A percentile compares a stretch with the other conserved stretches of the same genome.
Evolutionary conservation across 148 eudicot genomes (phyloP).

Genomic region (Rhododendron henanense): DNA sequence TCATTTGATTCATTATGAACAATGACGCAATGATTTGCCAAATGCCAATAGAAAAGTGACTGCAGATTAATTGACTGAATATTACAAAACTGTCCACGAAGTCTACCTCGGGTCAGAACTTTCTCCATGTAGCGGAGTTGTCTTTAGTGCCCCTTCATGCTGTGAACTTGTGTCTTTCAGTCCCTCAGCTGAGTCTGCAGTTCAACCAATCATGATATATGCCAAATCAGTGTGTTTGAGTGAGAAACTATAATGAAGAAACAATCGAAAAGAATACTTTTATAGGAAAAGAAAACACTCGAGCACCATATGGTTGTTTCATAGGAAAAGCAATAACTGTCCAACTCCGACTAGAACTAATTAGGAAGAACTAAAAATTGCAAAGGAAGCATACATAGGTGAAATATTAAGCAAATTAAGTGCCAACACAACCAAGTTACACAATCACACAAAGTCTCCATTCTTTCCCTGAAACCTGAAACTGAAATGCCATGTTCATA

Average conservation of each 20-base stretch:
- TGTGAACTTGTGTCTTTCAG: neutral
- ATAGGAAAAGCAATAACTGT: neutral
- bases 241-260: neutral
- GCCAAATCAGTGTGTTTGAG: neutral
- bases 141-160: neutral
- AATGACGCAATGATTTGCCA: neutral
- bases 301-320: neutral
- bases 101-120: conserved; percentile 27
- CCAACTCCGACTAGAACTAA: neutral
- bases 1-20: neutral
- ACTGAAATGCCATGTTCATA: neutral
- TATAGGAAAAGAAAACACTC: neutral
- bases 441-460: neutral
- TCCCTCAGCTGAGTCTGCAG: neutral
- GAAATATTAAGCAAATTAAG: neutral
- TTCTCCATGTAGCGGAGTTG: neutral
- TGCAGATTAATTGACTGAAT: neutral
- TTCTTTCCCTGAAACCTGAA: neutral
- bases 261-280: neutral
- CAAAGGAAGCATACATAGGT: neutral
- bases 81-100: neutral
- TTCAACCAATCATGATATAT: neutral
- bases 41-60: neutral
- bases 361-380: no score
- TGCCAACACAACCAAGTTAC: neutral